phyloP scores from a whole-genome alignment of 805 yeast genomes.

The Saturnispora diversa region DNA sequence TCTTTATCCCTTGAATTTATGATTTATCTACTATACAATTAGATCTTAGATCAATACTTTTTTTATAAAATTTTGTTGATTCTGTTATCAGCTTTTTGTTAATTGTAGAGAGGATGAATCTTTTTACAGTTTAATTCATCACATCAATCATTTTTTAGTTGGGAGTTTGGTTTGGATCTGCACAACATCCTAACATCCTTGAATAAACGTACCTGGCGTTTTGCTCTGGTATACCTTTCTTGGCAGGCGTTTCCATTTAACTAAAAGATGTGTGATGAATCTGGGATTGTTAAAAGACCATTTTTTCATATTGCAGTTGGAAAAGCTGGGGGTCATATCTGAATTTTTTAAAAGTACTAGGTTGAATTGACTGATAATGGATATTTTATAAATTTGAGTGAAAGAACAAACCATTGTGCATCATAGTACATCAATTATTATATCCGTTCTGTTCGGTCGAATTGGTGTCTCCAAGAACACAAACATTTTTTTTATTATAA shows the following conservation, averaged over 20 bases:
- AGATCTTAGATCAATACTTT: neutral
- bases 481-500: constrained; percentile 16
- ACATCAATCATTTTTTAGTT: neutral
- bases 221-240: constrained; percentile 13
- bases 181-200: constrained; percentile 15
- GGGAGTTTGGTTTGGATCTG: constrained; percentile 13
- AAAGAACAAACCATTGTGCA: constrained; percentile 23
- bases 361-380: neutral
- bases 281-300: neutral
- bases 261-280: neutral
- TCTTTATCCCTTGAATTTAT: constrained; percentile 3
- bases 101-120: too few species aligned
- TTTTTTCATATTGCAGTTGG: neutral
- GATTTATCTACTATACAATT: neutral
- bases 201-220: constrained; percentile 14
- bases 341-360: neutral
- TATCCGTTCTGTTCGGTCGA: constrained; percentile 18
- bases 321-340: too few species aligned
- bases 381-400: constrained; percentile 8
- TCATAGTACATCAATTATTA: constrained; percentile 29
- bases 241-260: constrained; percentile 12
- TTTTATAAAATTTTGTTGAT: neutral
- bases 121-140: neutral
- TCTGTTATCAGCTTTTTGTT: neutral
- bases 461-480: constrained; percentile 32